phyloP scores from a whole-genome alignment of 2,329 filamentous ascomycete species.

The Claviceps pusilla region DNA sequence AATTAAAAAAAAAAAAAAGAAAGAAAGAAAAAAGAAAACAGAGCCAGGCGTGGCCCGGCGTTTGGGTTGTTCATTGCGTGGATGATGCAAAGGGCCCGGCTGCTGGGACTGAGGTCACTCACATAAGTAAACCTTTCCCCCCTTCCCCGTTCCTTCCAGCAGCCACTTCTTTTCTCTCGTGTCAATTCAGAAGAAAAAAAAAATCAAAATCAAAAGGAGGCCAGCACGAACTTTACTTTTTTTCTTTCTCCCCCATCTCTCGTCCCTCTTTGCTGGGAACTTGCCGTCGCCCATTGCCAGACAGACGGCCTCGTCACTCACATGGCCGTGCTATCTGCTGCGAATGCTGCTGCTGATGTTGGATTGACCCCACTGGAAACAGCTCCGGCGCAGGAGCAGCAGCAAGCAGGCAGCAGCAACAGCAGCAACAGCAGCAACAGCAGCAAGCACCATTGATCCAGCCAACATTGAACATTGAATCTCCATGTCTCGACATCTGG shows the following conservation, averaged over 20 bases:
- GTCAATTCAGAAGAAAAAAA: slow-evolving; percentile 8
- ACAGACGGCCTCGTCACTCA: background rate
- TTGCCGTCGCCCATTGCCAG: background rate
- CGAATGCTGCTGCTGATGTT: background rate
- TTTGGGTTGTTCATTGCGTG: slow-evolving; percentile 4
- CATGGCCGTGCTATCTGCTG: background rate
- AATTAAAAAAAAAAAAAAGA: background rate
- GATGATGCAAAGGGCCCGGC: slow-evolving; percentile 5
- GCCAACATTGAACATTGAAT: background rate
- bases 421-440: no score
- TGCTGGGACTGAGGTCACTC: slow-evolving; percentile 10
- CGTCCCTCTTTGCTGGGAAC: slow-evolving; percentile 4
- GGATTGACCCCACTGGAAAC: background rate
- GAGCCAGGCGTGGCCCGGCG: slow-evolving; percentile 3
- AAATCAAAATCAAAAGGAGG: background rate
- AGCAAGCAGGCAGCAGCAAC: no score
- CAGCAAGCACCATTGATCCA: no score
- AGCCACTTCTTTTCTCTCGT: slow-evolving; percentile 11
- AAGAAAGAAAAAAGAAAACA: background rate
- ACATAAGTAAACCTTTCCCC: slow-evolving; percentile 24
- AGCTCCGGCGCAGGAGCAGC: background rate
- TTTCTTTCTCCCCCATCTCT: background rate
- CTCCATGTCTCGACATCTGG: background rate
- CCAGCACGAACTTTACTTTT: background rate
- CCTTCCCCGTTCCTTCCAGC: slow-evolving; percentile 15